Base-by-base conservation (phyloP, 1,139 yeast species). In the Yarrowia galli region DNA sequence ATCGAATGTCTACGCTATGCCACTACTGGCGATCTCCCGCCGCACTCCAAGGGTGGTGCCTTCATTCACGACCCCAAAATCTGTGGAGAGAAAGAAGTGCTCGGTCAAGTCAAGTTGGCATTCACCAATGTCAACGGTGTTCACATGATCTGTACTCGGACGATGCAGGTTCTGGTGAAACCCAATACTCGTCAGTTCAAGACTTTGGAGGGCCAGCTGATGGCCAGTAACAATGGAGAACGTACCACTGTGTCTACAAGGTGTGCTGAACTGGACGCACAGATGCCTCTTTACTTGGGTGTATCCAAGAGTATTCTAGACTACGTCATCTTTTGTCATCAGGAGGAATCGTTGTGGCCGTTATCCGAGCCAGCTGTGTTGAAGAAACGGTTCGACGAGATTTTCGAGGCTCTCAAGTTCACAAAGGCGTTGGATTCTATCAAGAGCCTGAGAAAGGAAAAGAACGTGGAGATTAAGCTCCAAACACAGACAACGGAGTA, bases 261-360 rank as follows among this genome's bases (percentile, higher is more conserved):
- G 72, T 89, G 93, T 71, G 88, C 92, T 1, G 99, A 95, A 72
- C 82, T 96, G 67, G 98, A 95, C 74, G 79, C 84, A 1, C 90
- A 89, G 69, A 88, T 95, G 65, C 98, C 98, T 0, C 81, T 84
- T 18, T 88, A 88, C 72, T 80, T 96, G 68, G 99, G 99, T 5
- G 97, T 93, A 0, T 89, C 97, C 0, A 85, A 87, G 68, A 92
- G 98, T 0, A 87, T 96, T 67, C 79, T 96, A 64, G 97, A 95
- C 73, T 91, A 92, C 76, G 99, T 96, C 60, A 89, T 95, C 2
- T 96, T 96, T 77, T 95, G 99, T 75, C 99, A 96, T 75, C 99
- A 96, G 77, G 99, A 96, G 75, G 99, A 96, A 70, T 89, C 96
- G 74, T 79, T 92, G 49, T 96, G 99, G 99, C 99, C 99, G 1